These are phyloP conservation scores for Paraphaeosphaeria sporulosa DNA, from an alignment of 2,329 filamentous ascomycete genomes.

Conservation along the genomic window DNA sequence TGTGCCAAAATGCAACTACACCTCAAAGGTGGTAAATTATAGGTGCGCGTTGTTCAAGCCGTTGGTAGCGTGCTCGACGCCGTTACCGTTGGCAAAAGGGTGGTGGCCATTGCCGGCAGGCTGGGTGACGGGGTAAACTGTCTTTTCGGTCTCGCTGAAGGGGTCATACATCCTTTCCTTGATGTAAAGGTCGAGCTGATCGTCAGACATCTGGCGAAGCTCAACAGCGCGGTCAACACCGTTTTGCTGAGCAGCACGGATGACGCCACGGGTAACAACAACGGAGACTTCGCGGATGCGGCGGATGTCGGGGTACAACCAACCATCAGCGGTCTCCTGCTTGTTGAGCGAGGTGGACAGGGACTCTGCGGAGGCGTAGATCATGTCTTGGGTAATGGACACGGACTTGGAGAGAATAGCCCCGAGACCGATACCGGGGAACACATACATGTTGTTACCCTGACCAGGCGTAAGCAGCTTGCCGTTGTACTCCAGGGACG, in stretches of 20 bases:
- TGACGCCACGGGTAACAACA: conserved; percentile 86
- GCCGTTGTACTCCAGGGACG: conserved; percentile 62
- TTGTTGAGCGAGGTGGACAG: conserved; percentile 79
- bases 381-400: conserved; percentile 91
- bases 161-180: conserved; percentile 60
- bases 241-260: conserved; percentile 86
- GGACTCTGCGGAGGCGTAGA: conserved; percentile 89
- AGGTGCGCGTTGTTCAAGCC: conserved; percentile 38
- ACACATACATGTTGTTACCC: conserved; percentile 89
- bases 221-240: conserved; percentile 63
- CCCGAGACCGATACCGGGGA: conserved; percentile 93
- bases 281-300: conserved; percentile 91
- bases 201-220: conserved; percentile 73
- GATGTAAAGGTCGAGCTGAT: conserved; percentile 74
- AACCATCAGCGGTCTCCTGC: conserved; percentile 81
- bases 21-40: conserved; percentile 22
- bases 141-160: conserved; percentile 54
- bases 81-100: conserved; percentile 26
- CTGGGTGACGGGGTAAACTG: conserved; percentile 40
- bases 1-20: conserved; percentile 16
- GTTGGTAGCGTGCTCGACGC: conserved; percentile 36
- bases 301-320: conserved; percentile 90
- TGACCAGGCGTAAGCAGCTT: conserved; percentile 59
- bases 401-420: conserved; percentile 90
- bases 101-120: conserved; percentile 31